These are phyloP conservation scores for Botryobasidium botryosum DNA, from an alignment of 768 basidiomycete species.

Conservation along the genomic window DNA sequence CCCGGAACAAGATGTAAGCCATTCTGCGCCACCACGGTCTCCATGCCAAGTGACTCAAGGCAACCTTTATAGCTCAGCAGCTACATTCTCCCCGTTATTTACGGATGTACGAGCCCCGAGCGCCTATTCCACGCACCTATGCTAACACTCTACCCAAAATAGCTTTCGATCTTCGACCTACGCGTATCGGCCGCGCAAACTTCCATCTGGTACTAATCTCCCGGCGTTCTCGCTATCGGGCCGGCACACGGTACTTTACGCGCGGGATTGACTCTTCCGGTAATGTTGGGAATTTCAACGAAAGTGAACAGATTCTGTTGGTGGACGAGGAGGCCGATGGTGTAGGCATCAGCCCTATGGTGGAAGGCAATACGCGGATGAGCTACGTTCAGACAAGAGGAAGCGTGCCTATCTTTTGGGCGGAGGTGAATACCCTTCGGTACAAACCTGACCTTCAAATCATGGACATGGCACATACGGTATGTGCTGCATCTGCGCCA, in stretches of 20 bases:
- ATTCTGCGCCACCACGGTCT: not conserved
- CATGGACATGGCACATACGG: slow-evolving; percentile 83
- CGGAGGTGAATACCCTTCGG: slow-evolving; percentile 83
- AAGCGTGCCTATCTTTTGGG: slow-evolving; percentile 90
- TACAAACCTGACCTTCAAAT: slow-evolving; percentile 95
- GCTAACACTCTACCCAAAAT: slow-evolving; percentile 4
- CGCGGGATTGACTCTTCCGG: slow-evolving; percentile 82
- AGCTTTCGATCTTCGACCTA: slow-evolving; percentile 78
- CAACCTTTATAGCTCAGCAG: slow-evolving; percentile 43
- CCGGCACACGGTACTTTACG: slow-evolving; percentile 93
- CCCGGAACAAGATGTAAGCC: slow-evolving; percentile 48
- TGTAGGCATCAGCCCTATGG: slow-evolving; percentile 3
- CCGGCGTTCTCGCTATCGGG: slow-evolving; percentile 82
- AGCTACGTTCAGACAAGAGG: slow-evolving; percentile 91
- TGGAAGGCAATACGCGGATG: slow-evolving; percentile 25
- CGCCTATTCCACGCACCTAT: not conserved
- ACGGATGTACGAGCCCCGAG: slow-evolving; percentile 65
- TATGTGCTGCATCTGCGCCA: slow-evolving; percentile 22
- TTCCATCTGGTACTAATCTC: slow-evolving; percentile 80
- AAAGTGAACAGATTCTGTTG: slow-evolving; percentile 87
- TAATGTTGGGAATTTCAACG: slow-evolving; percentile 92
- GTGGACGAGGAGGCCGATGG: slow-evolving; percentile 31
- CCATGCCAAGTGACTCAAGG: not conserved
- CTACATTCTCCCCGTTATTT: slow-evolving; percentile 85
- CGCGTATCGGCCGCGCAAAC: slow-evolving; percentile 57